Percentiles rank a stretch among this genome's conserved stretches.
Evolutionary conservation across 345 rosid species (phyloP).

Genomic region (Excoecaria agallocha): DNA sequence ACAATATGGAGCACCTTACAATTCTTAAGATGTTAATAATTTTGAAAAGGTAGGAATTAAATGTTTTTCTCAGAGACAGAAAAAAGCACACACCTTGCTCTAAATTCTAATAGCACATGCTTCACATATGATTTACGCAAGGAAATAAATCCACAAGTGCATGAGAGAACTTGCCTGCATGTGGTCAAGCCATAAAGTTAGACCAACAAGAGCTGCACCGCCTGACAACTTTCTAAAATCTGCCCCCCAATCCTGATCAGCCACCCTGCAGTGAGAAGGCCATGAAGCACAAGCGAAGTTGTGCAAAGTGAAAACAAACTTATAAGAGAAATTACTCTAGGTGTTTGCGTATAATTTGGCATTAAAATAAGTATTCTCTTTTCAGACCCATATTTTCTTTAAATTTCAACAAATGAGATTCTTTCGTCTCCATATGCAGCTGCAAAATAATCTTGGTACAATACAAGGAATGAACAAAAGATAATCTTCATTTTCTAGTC

Average conservation of each 20-base stretch:
- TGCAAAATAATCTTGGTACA: neutral
- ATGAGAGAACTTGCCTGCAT: conserved; percentile 68
- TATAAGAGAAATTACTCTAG: neutral
- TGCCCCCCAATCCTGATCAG: conserved; percentile 95
- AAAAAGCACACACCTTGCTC: too few relatives aligned
- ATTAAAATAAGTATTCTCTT: neutral
- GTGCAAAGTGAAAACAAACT: neutral
- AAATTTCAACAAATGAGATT: neutral
- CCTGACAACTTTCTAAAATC: conserved; percentile 91
- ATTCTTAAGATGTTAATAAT: too few relatives aligned
- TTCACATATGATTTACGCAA: neutral
- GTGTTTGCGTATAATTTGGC: neutral
- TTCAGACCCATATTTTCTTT: neutral
- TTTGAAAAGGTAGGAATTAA: too few relatives aligned
- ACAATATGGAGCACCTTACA: too few relatives aligned
- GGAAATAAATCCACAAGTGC: neutral
- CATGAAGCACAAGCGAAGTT: conserved; percentile 14
- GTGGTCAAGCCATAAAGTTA: conserved; percentile 90
- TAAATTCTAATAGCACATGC: neutral
- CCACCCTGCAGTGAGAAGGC: conserved; percentile 58
- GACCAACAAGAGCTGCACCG: conserved; percentile 93
- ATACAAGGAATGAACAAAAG: neutral
- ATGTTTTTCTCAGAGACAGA: too few relatives aligned
- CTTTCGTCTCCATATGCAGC: neutral
- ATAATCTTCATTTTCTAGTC: neutral